Percentiles rank a stretch among this genome's conserved stretches.
Evolutionary conservation across 257 asterid genomes (phyloP).

Genomic region (Linaria vulgaris): DNA sequence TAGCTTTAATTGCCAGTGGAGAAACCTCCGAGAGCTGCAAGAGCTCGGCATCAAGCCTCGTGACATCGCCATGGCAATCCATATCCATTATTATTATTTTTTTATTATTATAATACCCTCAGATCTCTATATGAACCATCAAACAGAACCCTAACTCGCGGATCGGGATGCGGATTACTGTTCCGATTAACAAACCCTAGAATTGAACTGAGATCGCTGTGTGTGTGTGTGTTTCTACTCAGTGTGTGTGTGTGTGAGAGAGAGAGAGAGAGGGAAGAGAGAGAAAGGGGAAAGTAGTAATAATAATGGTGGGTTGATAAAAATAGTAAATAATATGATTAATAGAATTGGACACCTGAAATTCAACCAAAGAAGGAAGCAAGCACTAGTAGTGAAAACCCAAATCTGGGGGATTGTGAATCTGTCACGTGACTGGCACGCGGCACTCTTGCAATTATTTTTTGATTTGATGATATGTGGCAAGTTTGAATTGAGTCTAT

Average conservation of each 20-base stretch:
- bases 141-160: constrained; percentile 29
- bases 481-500: too few relatives aligned
- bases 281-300: background rate
- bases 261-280: constrained; percentile 3
- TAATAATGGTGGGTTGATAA: background rate
- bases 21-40: constrained; percentile 92
- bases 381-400: background rate
- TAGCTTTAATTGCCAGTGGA: constrained; percentile 74
- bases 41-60: constrained; percentile 77
- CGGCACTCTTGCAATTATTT: background rate
- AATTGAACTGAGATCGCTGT: constrained; percentile 31
- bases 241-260: background rate
- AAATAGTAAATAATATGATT: background rate
- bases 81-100: constrained; percentile 79
- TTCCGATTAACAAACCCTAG: constrained; percentile 24
- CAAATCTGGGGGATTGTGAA: background rate
- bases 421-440: constrained; percentile 2
- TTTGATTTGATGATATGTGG: too few relatives aligned
- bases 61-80: constrained; percentile 81
- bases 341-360: background rate
- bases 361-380: background rate
- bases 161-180: constrained; percentile 13
- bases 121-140: constrained; percentile 39
- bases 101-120: constrained; percentile 25
- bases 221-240: constrained; percentile 6